Evolutionary conservation across 2,329 filamentous ascomycete genomes (phyloP), one percentile per base, ranked within the genome.

Genomic region (Bipolaris gigantea): DNA sequence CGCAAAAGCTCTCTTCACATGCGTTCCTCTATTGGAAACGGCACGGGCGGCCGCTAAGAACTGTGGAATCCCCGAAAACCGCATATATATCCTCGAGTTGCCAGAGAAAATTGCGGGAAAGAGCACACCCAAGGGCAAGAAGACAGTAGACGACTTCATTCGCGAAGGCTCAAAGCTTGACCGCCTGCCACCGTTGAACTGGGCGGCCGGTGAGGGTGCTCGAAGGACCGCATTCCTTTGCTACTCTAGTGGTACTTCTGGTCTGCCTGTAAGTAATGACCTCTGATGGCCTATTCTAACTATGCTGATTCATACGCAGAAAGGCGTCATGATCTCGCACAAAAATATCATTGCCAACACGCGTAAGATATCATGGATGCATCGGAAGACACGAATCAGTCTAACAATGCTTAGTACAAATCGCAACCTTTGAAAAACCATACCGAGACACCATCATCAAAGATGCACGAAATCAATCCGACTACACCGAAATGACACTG

Each of bases 271-370:
- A 78, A 65, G 60, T 11, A 32, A 16, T 25, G 3, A 80, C n/a
- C 11, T 7, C 42, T 16, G 5, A 4, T 9, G 13, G 27, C 2
- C 6, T 13, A 5, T 13, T 19, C 4, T 0, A n/a, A 18, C 2
- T 15, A 34, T 53, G 23, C 62, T 68, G 34, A 67, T 34, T 19
- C 4, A 10, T 2, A 1, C 32, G 19, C 46, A 89, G 84, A 91
- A 92, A 87, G 89, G 89, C 40, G 89, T 92, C 48, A 91, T 90
- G 86, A 89, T 93, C 55, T 89, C 88, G 3, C 89, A 93, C 69
- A 77, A 77, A 34, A 93, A 93, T 60, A 86, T 92, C 39, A 92
- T 93, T 43, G 83, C 89, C 48, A 93, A 92, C 67, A 82, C 85
- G 0, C 38, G 70, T 72, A 65, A 51, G 66, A 27, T 11, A n/a